Evolutionary conservation across 495 filamentous ascomycete genomes (phyloP), one percentile per base, ranked within the genome.

Genomic region (Talaromyces proteolyticus): DNA sequence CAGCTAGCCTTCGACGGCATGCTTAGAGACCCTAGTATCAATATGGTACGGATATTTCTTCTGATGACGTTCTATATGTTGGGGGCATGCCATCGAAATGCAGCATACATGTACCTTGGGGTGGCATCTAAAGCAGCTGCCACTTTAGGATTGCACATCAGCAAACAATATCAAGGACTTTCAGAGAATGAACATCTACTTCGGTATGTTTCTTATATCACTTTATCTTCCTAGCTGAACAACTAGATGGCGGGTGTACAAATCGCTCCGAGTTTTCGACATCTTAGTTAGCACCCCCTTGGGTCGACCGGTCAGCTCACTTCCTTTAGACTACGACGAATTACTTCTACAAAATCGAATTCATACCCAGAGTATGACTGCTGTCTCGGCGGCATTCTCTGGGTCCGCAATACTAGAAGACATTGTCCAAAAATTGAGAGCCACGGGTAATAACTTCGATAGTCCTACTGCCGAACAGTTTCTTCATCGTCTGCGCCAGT

Each of bases 1-100:
- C 56, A 55, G 10, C 56, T 60, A 34, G 57, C 69, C 0, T 68
- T 72, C 49, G 53, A 59, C 8, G 65, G 65, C 24, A 62, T 72
- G 45, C 53, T 74, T 3, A 69, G 71, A 50, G 68, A 72, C 46
- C 70, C 70, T 0, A 75, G 68, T 25, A 53, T 72, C 17, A 61
- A 71, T 39, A 38, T 72, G 24, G 58, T 73, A 3, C 62, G 69
- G 10, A 51, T 61, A 1, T 76, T 73, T 42, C 56, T 71, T 4
- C 55, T 74, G 11, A 66, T 76, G 62, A 61, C 72, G 2, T 74
- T 72, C 23, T 76, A 74, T 44, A 70, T 76, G 66, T 64, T 74
- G 10, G 72, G 72, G 0, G 67, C 68, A 7, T 74, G 70, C 44
- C 70, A 69, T 24, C 66, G 72, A 43, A 76, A 76, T 42, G 65